Evolutionary conservation across 148 eudicot genomes (phyloP).

Genomic region (Linanthus parryae): DNA sequence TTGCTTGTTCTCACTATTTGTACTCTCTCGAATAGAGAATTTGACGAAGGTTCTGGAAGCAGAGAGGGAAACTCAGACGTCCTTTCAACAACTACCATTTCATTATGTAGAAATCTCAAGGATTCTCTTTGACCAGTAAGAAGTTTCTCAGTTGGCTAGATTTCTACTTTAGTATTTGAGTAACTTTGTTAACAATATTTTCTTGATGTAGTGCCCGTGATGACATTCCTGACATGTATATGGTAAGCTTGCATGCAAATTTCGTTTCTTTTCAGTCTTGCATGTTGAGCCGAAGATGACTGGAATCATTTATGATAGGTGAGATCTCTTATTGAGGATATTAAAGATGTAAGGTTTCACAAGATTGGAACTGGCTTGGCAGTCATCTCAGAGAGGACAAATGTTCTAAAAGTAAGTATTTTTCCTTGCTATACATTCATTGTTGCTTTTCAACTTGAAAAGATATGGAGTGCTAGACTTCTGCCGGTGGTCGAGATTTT

Average conservation of each 20-base stretch:
- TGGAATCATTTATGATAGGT: conserved; percentile 53
- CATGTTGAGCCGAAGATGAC: no score
- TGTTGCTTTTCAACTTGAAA: not conserved
- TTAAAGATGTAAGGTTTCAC: conserved; percentile 93
- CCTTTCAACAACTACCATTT: conserved; percentile 85
- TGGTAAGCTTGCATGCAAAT: conserved; percentile 44
- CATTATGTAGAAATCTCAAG: conserved; percentile 93
- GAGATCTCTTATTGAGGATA: conserved; percentile 93
- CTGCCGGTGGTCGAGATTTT: no score
- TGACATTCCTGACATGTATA: conserved; percentile 80
- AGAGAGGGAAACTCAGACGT: conserved; percentile 81
- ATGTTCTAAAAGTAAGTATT: conserved; percentile 92
- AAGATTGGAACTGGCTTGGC: conserved; percentile 92
- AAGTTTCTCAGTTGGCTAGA: conserved; percentile 5
- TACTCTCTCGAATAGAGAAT: conserved; percentile 53
- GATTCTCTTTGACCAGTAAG: conserved; percentile 96
- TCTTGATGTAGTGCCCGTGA: conserved; percentile 67
- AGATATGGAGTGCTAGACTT: not conserved
- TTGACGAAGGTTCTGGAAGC: conserved; percentile 79
- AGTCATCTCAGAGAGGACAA: conserved; percentile 71
- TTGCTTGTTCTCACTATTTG: no score
- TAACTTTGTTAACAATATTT: not conserved
- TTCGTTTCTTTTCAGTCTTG: conserved; percentile 4
- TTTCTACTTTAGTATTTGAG: conserved; percentile 8
- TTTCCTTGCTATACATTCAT: not conserved